Evolutionary conservation across 2,329 filamentous ascomycete genomes (phyloP).

Genomic region (Pyrenochaeta sp.): DNA sequence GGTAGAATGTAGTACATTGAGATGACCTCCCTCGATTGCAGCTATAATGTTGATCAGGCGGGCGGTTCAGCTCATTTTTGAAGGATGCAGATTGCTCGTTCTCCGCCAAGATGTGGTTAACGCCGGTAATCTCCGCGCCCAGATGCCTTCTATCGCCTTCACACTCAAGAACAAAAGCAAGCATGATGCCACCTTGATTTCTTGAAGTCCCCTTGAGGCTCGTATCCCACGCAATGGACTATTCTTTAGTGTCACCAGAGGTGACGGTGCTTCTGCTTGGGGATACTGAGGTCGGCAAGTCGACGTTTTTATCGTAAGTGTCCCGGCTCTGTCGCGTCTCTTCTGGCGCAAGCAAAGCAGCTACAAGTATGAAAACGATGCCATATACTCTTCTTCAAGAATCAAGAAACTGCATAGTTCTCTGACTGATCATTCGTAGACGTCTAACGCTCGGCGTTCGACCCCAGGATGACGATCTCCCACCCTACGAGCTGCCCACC

Average conservation of each 20-base stretch:
- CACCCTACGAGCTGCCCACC: slow-evolving; percentile 50
- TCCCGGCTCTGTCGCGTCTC: slow-evolving; percentile 1
- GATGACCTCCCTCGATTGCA: too few species aligned
- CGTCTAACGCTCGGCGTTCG: slow-evolving; percentile 44
- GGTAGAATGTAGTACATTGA: too few species aligned
- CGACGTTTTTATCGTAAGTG: slow-evolving; percentile 69
- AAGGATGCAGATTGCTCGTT: background rate
- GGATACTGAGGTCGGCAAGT: slow-evolving; percentile 68
- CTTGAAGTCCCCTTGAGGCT: slow-evolving; percentile 4
- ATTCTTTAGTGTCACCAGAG: slow-evolving; percentile 27
- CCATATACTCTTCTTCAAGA: slow-evolving; percentile 10
- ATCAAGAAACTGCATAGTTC: background rate
- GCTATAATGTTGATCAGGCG: too few species aligned
- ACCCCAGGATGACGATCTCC: slow-evolving; percentile 35
- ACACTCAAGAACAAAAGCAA: slow-evolving; percentile 7
- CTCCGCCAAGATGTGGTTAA: slow-evolving; percentile 4
- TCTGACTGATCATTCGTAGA: slow-evolving; percentile 20
- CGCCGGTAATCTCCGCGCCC: slow-evolving; percentile 2
- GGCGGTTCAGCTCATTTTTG: too few species aligned
- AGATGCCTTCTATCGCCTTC: slow-evolving; percentile 3
- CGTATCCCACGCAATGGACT: slow-evolving; percentile 26
- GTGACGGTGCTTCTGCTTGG: slow-evolving; percentile 64
- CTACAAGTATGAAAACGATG: background rate
- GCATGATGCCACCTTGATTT: slow-evolving; percentile 23
- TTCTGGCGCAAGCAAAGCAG: background rate